phyloP scores from a whole-genome alignment of 177 flowering plant species.

The Telopea speciosissima region DNA sequence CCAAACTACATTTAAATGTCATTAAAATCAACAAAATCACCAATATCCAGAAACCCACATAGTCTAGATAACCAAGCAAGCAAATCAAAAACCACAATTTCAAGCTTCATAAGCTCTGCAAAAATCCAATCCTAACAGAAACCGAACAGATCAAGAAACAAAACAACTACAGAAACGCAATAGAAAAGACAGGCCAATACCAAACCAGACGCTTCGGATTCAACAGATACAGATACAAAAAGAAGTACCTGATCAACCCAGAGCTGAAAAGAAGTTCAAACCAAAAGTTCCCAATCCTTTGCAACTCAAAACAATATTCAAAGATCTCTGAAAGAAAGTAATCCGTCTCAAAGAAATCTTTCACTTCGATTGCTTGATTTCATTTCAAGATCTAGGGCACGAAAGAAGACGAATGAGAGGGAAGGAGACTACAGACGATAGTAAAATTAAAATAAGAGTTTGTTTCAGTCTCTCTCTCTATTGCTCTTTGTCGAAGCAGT shows the following conservation, averaged over 20 bases:
- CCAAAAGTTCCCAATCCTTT: neutral
- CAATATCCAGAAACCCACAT: neutral
- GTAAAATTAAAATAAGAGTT: neutral
- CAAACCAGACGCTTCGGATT: neutral
- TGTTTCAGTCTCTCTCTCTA: slow-evolving; percentile 6
- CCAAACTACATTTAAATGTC: neutral
- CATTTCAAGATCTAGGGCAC: slow-evolving; percentile 28
- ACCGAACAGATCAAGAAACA: neutral
- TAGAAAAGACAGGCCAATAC: neutral
- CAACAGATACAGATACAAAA: neutral
- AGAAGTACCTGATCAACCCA: slow-evolving; percentile 8
- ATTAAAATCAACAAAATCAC: neutral
- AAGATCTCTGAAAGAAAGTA: slow-evolving; percentile 16
- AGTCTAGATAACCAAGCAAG: neutral
- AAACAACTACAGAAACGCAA: neutral
- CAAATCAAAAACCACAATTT: neutral
- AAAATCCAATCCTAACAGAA: neutral
- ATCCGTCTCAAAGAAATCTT: slow-evolving; percentile 4
- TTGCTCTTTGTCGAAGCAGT: neutral
- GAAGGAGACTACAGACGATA: neutral
- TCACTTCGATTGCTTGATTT: slow-evolving; percentile 1
- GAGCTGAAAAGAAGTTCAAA: neutral
- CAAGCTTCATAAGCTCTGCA: neutral
- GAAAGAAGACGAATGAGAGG: neutral
- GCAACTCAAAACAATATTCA: slow-evolving; percentile 1